Conservation (phyloP, 352 stramenopile species). For the Phytophthora macrochlamydospora region DNA sequence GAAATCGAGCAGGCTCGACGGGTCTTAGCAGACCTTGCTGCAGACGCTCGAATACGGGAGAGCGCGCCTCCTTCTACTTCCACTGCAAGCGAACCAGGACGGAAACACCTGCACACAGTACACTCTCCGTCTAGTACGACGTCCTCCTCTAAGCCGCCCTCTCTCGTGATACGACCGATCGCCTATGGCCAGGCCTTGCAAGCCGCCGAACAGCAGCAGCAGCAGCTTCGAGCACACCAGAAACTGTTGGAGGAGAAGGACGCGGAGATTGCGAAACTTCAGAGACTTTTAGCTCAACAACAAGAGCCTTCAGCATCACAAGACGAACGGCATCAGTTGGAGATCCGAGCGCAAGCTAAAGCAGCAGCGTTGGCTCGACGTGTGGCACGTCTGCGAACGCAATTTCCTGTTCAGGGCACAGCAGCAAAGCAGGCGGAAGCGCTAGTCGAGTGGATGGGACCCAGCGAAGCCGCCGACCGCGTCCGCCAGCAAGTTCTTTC, state of each 20-base stretch:
- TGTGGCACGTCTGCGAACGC: conserved; percentile 32
- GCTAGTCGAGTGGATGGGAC: conserved; percentile 71
- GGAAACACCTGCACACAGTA: conserved; percentile 37
- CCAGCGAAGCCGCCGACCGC: conserved; percentile 64
- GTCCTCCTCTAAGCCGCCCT: conserved; percentile 34
- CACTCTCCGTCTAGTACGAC: conserved; percentile 10
- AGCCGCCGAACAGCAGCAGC: conserved; percentile 67
- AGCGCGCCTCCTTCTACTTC: conserved; percentile 11
- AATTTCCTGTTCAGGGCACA: conserved; percentile 44
- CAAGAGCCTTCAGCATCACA: conserved; percentile 7
- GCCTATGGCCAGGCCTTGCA: conserved; percentile 74
- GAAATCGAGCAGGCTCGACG: conserved; percentile 53
- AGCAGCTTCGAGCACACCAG: conserved; percentile 60
- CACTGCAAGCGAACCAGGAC: conserved; percentile 12
- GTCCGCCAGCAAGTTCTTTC: conserved; percentile 66
- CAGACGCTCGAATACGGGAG: conserved; percentile 23
- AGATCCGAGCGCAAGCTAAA: conserved; percentile 21
- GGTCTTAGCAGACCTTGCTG: conserved; percentile 49
- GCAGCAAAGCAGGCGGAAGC: conserved; percentile 40
- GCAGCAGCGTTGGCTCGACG: conserved; percentile 22
- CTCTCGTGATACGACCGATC: conserved; percentile 72
- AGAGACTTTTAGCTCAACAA: conserved; percentile 41
- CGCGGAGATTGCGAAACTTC: conserved; percentile 60
- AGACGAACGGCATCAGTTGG: conserved; percentile 16
- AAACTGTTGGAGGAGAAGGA: conserved; percentile 71